Percentiles rank a stretch among this genome's conserved stretches.
Conservation (phyloP, 768 basidiomycete species). For the Epithele typhae region DNA sequence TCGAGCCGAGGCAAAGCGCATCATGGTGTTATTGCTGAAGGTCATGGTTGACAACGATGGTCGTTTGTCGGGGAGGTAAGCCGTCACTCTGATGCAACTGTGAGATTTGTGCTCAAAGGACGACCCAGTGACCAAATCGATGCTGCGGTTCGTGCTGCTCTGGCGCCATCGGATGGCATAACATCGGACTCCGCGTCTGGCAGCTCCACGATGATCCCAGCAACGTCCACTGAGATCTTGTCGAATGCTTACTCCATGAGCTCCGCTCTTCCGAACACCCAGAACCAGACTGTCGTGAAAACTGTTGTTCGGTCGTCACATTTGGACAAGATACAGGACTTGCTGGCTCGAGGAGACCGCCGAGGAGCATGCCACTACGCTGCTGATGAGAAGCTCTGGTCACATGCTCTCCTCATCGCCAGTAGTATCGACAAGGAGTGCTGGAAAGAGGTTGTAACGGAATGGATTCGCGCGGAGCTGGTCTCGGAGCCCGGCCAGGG, state of each 20-base stretch:
- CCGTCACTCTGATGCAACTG: conserved; percentile 11
- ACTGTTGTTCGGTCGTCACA: conserved; percentile 58
- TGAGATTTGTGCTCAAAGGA: conserved; percentile 1
- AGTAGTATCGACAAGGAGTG: conserved; percentile 90
- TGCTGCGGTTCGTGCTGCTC: conserved; percentile 63
- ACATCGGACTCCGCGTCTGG: background rate
- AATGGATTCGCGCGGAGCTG: conserved; percentile 80
- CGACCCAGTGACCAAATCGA: conserved; percentile 63
- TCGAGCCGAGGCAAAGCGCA: conserved; percentile 70
- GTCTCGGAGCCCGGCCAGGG: conserved; percentile 24
- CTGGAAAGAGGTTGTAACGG: conserved; percentile 87
- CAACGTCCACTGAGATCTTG: conserved; percentile 17
- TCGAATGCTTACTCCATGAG: conserved; percentile 16
- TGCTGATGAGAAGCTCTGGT: conserved; percentile 86
- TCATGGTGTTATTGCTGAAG: conserved; percentile 69
- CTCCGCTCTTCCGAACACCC: conserved; percentile 24
- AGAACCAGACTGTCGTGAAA: conserved; percentile 52
- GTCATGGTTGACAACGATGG: conserved; percentile 90
- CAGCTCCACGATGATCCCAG: conserved; percentile 3
- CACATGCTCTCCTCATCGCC: conserved; percentile 92
- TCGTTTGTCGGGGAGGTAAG: conserved; percentile 79
- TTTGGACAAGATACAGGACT: conserved; percentile 72
- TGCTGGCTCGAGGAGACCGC: conserved; percentile 81
- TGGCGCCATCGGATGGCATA: conserved; percentile 47
- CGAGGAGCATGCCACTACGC: conserved; percentile 86